Conservation (phyloP, 768 basidiomycete species). For the Suillus luteus region DNA sequence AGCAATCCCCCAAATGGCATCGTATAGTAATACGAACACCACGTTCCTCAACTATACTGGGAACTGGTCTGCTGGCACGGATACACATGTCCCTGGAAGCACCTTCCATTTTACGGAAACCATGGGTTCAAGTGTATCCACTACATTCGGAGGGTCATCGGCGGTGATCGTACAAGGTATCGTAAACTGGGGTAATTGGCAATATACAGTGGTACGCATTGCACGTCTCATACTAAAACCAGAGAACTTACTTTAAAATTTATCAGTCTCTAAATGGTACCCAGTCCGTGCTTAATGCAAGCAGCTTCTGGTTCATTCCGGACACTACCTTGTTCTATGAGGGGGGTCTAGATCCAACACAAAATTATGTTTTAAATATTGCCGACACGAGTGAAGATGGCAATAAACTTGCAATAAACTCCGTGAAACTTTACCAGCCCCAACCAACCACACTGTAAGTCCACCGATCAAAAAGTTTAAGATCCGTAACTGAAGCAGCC, state of each 20-base stretch:
- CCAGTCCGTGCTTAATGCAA: conserved; percentile 14
- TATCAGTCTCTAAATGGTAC: conserved; percentile 14
- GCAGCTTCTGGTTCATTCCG: conserved; percentile 26
- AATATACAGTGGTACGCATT: conserved; percentile 27
- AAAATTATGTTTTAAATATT: conserved; percentile 16
- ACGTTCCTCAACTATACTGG: conserved; percentile 20
- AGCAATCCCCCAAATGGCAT: not conserved
- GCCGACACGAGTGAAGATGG: conserved; percentile 14
- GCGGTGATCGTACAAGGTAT: conserved; percentile 19
- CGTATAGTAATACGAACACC: conserved; percentile 16
- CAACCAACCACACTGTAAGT: conserved; percentile 1
- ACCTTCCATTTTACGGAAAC: conserved; percentile 13
- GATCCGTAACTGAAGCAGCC: not conserved
- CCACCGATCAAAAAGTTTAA: conserved; percentile 1
- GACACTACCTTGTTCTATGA: conserved; percentile 20
- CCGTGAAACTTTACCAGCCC: conserved; percentile 19
- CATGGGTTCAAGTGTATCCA: conserved; percentile 9
- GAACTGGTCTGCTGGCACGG: conserved; percentile 13
- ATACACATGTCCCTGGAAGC: conserved; percentile 11
- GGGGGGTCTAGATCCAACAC: conserved; percentile 14
- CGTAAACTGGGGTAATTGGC: conserved; percentile 27
- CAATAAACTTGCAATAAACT: conserved; percentile 15
- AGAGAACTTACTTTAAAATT: not conserved
- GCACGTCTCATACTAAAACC: not conserved
- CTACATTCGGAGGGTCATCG: conserved; percentile 11